These are phyloP conservation scores for Sorghum bicolor DNA, from an alignment of 176 grass and related monocot genomes.

Conservation along the genomic window Sorghum_bicolor_NCBIv3 NC_012878.2:51546001-51546500, in stretches of 20 bases:
- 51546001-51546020: constrained; percentile 45
- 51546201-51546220: constrained; percentile 29
- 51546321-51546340: constrained; percentile 81
- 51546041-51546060: not conserved
- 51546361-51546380: constrained; percentile 74
- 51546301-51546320: constrained; percentile 95
- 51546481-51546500: constrained; percentile 18
- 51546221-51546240: constrained; percentile 82
- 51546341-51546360: constrained; percentile 73
- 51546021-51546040: not conserved
- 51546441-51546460: constrained; percentile 20
- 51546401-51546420: not conserved
- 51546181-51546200: not conserved
- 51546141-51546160: constrained; percentile 64
- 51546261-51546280: constrained; percentile 87
- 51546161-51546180: too few relatives aligned
- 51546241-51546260: constrained; percentile 72
- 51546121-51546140: constrained; percentile 92
- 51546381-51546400: constrained; percentile 78
- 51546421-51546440: constrained; percentile 24
- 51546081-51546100: constrained; percentile 19
- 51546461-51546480: not conserved
- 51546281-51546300: constrained; percentile 90
- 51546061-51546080: not conserved
- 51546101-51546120: constrained; percentile 55